A percentile compares a stretch with the other conserved stretches of the same genome.
phyloP scores from a whole-genome alignment of 768 basidiomycete species.

The Lactarius indigo region DNA sequence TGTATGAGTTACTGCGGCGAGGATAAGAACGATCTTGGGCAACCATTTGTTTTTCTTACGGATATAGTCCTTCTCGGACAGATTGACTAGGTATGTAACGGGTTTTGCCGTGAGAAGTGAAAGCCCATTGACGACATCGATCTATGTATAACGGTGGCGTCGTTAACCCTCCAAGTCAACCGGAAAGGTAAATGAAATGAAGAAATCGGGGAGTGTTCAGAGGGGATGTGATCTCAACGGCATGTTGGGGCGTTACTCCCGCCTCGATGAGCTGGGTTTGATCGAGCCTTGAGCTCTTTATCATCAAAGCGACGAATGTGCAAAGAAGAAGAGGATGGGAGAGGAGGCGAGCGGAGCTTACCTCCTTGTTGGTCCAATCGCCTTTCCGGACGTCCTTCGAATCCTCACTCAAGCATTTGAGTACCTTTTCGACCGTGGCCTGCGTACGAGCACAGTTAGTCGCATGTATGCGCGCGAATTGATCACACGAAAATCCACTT shows the following conservation, averaged over 20 bases:
- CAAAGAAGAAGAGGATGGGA: constrained; percentile 5
- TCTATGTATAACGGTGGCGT: constrained; percentile 40
- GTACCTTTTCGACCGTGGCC: constrained; percentile 84
- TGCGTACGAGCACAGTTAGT: constrained; percentile 30
- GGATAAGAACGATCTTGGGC: constrained; percentile 10
- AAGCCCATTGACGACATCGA: constrained; percentile 87
- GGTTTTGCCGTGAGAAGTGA: constrained; percentile 94
- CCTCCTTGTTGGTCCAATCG: constrained; percentile 98
- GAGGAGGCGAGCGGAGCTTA: constrained; percentile 34
- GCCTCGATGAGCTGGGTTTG: constrained; percentile 95
- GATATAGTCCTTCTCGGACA: constrained; percentile 90
- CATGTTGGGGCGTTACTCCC: constrained; percentile 84
- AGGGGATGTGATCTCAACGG: constrained; percentile 55
- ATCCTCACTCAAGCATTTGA: constrained; percentile 73
- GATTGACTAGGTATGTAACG: constrained; percentile 96
- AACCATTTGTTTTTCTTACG: constrained; percentile 99
- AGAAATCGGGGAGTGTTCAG: constrained; percentile 13
- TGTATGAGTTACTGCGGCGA: neutral
- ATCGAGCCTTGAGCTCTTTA: constrained; percentile 75
- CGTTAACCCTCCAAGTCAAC: neutral
- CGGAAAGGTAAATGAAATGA: neutral
- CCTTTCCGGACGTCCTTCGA: constrained; percentile 88
- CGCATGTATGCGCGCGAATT: neutral
- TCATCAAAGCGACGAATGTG: constrained; percentile 46
- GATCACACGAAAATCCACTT: constrained; percentile 30